Conservation (phyloP, 2,329 filamentous ascomycete species). For the Fusarium buharicum region DNA sequence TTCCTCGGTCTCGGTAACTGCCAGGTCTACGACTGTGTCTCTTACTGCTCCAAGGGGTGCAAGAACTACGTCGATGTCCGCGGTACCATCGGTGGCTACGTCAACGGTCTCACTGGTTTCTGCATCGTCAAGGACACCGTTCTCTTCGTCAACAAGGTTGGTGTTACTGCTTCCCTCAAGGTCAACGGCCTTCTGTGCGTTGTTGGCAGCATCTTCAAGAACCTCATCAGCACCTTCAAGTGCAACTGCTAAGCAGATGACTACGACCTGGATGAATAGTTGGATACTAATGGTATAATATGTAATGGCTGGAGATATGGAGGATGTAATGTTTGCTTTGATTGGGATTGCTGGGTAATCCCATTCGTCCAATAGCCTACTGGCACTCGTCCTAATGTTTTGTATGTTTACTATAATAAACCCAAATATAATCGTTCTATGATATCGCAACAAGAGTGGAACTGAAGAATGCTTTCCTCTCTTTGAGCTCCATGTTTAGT, state of each 20-base stretch:
- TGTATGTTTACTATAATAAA: conserved; percentile 1
- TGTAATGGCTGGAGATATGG: conserved; percentile 20
- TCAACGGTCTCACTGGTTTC: conserved; percentile 48
- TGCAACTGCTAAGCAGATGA: conserved; percentile 48
- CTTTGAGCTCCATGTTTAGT: neutral
- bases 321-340: conserved; percentile 14
- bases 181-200: conserved; percentile 49
- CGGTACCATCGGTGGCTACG: conserved; percentile 45
- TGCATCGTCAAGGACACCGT: conserved; percentile 49
- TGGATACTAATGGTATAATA: conserved; percentile 9
- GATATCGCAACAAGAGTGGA: conserved; percentile 3
- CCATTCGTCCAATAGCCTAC: conserved; percentile 4
- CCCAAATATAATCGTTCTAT: conserved; percentile 14
- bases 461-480: neutral
- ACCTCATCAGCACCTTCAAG: conserved; percentile 47
- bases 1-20: conserved; percentile 48
- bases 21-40: conserved; percentile 52
- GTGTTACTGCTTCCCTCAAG: conserved; percentile 43
- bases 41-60: conserved; percentile 53
- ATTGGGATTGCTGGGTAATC: conserved; percentile 26
- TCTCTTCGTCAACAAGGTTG: conserved; percentile 42
- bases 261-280: neutral
- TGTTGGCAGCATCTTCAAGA: conserved; percentile 47
- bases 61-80: conserved; percentile 52
- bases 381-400: conserved; percentile 11